Base-by-base conservation (phyloP, 345 rosid genomes). In the Conringia planisiliqua region DNA sequence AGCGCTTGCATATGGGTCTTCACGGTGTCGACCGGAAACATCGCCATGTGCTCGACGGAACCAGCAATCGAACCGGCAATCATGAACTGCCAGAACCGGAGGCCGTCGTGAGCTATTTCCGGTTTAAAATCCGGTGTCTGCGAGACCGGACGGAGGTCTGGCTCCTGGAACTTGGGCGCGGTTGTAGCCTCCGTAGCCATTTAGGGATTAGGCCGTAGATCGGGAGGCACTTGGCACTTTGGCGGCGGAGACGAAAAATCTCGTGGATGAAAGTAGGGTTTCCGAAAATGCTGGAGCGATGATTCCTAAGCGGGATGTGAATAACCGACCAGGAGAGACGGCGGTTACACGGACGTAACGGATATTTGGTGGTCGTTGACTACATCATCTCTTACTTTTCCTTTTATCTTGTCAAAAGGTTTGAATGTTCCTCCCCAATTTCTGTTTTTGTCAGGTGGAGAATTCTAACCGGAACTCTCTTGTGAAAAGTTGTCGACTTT, bases 1-100 rank as follows among this genome's bases (percentile, higher is more conserved):
- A 90, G 82, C 2, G 99, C 96, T 78, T 92, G 98, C 98, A 95
- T 92, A 22, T 83, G 96, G 38, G 99, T 92, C 81, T 95, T 95
- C 40, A 95, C 40, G 0, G 99, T 95, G 62, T 92, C 99, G 10
- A 92, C 92, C 3, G 99, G 99, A 69, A 90, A 95, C 99, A 95
- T 95, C 52, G 96, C 90, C 98, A 95, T 89, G 83, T 95, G 97
- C 50, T 95, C 99, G 7, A 89, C 73, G n/a, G 88, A 85, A 3
- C 99, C 99, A 33, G 99, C 99, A 35, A 95, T 81, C 5, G 99
- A 92, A 26, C 99, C 99, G 5, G 99, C 89, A 10, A 87, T 61
- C 99, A 95, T 95, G 84, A 85, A 92, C 54, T 95, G 99, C 97
- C 97, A 92, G 79, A 92, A 95, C 12, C 79, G 83, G 44, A 95